These are phyloP conservation scores for Chrysoporthe cubensis DNA, from an alignment of 2,329 filamentous ascomycete genomes.

Conservation along the genomic window DNA sequence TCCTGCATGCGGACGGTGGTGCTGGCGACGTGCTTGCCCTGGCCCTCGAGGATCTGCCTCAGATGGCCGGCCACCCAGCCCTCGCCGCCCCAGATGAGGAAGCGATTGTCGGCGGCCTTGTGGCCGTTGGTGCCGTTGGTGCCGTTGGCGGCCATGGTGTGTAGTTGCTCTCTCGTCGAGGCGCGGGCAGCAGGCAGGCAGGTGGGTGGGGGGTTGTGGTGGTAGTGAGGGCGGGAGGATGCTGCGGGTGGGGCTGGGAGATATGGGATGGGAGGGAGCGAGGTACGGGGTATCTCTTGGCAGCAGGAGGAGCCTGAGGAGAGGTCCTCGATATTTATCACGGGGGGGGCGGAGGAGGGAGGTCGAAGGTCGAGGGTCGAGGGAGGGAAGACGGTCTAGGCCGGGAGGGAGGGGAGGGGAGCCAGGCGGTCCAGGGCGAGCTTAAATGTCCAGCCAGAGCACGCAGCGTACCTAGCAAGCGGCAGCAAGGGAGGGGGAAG, in stretches of 20 bases:
- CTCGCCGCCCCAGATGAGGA: slow-evolving; percentile 67
- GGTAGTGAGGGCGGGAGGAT: background rate
- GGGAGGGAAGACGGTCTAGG: background rate
- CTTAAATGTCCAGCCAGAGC: slow-evolving; percentile 1
- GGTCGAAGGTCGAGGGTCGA: background rate
- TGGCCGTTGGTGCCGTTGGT: slow-evolving; percentile 36
- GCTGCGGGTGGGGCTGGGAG: background rate
- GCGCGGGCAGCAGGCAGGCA: too few species aligned
- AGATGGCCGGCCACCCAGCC: slow-evolving; percentile 68
- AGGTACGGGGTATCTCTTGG: background rate
- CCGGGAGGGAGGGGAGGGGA: background rate
- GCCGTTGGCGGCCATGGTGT: slow-evolving; percentile 32
- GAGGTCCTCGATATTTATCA: background rate
- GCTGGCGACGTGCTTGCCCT: slow-evolving; percentile 63
- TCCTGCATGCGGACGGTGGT: slow-evolving; percentile 70
- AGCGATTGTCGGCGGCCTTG: slow-evolving; percentile 41
- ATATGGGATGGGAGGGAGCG: background rate
- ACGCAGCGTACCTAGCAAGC: background rate
- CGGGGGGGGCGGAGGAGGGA: background rate
- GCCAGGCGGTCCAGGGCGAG: background rate
- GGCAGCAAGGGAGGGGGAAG: slow-evolving; percentile 3
- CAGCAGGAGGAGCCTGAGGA: background rate
- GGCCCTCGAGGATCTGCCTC: slow-evolving; percentile 58
- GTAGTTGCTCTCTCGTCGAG: background rate
- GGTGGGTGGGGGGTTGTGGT: background rate